A percentile compares a stretch with the other conserved stretches of the same genome.
These are phyloP conservation scores for Conticribra guillardii DNA, from an alignment of 108 stramenopile species.

Conservation along the genomic window DNA sequence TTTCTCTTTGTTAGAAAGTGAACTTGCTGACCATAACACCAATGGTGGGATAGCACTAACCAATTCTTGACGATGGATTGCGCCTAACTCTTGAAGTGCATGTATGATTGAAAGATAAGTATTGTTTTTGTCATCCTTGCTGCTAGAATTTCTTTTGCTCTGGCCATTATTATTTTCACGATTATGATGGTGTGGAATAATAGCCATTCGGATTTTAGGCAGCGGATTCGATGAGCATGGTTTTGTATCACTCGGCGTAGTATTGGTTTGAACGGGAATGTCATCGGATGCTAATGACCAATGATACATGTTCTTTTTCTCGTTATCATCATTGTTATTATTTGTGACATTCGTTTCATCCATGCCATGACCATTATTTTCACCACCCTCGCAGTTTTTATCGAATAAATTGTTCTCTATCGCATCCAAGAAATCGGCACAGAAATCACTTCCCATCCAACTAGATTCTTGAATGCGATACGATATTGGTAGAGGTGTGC, in stretches of 20 bases:
- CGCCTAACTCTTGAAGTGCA: conserved; percentile 13
- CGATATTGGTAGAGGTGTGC: conserved; percentile 15
- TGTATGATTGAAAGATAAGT: conserved; percentile 6
- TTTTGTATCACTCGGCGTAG: not conserved
- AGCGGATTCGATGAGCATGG: no score
- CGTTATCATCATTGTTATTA: conserved; percentile 1
- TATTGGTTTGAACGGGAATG: not conserved
- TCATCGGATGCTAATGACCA: not conserved
- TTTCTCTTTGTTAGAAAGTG: not conserved
- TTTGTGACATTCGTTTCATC: no score
- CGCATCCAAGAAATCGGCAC: not conserved
- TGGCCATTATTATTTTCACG: not conserved
- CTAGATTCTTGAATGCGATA: conserved; percentile 17
- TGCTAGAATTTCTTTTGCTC: not conserved
- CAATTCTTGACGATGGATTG: conserved; percentile 84
- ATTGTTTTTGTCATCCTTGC: conserved; percentile 1
- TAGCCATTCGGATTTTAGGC: conserved; percentile 6
- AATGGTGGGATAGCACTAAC: conserved; percentile 96
- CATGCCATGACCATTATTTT: no score
- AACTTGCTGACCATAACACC: conserved; percentile 64
- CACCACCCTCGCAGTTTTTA: no score
- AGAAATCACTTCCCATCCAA: conserved; percentile 11
- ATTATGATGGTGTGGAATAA: conserved; percentile 8
- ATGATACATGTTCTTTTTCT: not conserved
- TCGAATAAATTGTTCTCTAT: conserved; percentile 4